Conservation (phyloP, 2,329 filamentous ascomycete species). For the Aspergillus udagawae region DNA sequence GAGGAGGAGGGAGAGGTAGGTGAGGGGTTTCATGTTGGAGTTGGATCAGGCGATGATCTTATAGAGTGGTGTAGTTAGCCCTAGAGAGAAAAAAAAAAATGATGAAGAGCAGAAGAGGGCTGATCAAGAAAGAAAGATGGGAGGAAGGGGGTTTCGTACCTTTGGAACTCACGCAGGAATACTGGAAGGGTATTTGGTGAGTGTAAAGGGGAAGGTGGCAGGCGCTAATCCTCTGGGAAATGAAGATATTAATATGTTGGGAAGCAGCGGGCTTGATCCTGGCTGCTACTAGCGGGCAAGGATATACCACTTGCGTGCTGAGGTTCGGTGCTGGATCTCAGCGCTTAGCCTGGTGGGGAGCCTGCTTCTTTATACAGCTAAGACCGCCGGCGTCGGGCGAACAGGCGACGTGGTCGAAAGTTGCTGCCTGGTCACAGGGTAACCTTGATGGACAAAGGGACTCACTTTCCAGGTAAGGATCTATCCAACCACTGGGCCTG, state of each 20-base stretch:
- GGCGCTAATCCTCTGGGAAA: conserved; percentile 6
- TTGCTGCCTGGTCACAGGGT: conserved; percentile 10
- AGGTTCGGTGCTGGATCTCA: conserved; percentile 5
- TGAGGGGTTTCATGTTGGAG: conserved; percentile 18
- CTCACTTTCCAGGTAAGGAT: not conserved
- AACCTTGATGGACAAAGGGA: conserved; percentile 9
- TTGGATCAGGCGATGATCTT: conserved; percentile 6
- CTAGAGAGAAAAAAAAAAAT: not conserved
- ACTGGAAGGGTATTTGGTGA: conserved; percentile 6
- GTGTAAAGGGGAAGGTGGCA: conserved; percentile 5
- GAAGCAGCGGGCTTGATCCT: conserved; percentile 7
- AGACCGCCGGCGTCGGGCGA: not conserved
- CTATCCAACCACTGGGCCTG: too few species aligned
- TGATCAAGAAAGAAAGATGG: conserved; percentile 8
- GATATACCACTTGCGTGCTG: conserved; percentile 1
- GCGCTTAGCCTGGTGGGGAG: conserved; percentile 4
- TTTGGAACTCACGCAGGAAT: conserved; percentile 11
- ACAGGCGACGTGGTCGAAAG: conserved; percentile 9
- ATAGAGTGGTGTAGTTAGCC: conserved; percentile 10
- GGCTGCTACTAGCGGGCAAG: conserved; percentile 6
- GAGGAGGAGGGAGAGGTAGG: conserved; percentile 17
- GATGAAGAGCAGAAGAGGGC: conserved; percentile 5
- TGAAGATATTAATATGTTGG: conserved; percentile 6
- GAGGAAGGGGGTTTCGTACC: conserved; percentile 8
- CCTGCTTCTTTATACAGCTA: conserved; percentile 9